A percentile compares a stretch with the other conserved stretches of the same genome.
phyloP scores from a whole-genome alignment of 805 yeast species.

The Clavispora asparagi region DNA sequence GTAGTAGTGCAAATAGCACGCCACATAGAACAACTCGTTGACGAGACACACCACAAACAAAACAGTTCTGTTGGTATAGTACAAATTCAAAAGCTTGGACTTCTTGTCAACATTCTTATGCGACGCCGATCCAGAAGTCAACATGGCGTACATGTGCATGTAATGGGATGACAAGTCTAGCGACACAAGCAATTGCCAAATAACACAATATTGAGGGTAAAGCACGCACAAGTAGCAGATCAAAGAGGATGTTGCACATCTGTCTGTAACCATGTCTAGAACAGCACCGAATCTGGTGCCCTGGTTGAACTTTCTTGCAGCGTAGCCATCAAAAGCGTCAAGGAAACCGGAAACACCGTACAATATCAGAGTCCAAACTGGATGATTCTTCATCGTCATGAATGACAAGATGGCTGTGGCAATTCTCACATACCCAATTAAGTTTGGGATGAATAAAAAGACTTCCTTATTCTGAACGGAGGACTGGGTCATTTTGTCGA shows the following conservation, averaged over 20 bases:
- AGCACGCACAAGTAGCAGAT: slow-evolving; percentile 78
- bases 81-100: slow-evolving; percentile 70
- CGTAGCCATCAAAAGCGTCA: slow-evolving; percentile 95
- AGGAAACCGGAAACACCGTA: slow-evolving; percentile 86
- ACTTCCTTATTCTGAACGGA: slow-evolving; percentile 39
- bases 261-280: slow-evolving; percentile 96
- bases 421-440: slow-evolving; percentile 86
- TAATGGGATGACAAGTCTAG: slow-evolving; percentile 90
- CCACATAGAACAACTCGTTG: slow-evolving; percentile 90
- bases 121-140: slow-evolving; percentile 69
- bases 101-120: slow-evolving; percentile 80
- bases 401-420: slow-evolving; percentile 77
- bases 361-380: slow-evolving; percentile 66
- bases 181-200: slow-evolving; percentile 81
- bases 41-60: slow-evolving; percentile 87
- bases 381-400: slow-evolving; percentile 77
- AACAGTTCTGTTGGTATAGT: slow-evolving; percentile 81
- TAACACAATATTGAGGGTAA: slow-evolving; percentile 63
- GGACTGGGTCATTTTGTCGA: neutral
- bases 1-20: slow-evolving; percentile 74
- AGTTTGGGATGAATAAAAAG: slow-evolving; percentile 79
- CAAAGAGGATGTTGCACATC: slow-evolving; percentile 94
- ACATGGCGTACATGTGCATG: slow-evolving; percentile 97
- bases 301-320: slow-evolving; percentile 86
- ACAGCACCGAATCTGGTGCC: slow-evolving; percentile 94